Percentiles rank a stretch among this genome's conserved stretches.
Evolutionary conservation across 179 eudicot species (phyloP).

Genomic region (Silene coronaria): DNA sequence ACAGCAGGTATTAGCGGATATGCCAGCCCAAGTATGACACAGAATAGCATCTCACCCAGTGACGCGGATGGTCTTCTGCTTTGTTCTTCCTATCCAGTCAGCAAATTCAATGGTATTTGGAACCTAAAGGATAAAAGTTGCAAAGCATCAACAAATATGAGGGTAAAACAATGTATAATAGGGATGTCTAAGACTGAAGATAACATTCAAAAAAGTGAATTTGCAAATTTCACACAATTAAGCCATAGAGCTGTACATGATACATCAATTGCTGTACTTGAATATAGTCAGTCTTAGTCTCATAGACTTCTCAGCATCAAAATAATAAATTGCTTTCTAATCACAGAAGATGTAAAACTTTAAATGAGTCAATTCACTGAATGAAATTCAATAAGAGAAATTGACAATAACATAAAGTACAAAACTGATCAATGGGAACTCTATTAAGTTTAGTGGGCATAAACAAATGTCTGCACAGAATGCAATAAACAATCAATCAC

Average conservation of each 20-base stretch:
- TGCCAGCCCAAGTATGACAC: conserved; percentile 14
- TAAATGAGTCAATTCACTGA: neutral
- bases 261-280: neutral
- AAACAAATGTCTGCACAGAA: neutral
- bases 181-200: neutral
- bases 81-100: conserved; percentile 98
- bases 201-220: neutral
- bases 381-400: neutral
- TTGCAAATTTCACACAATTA: neutral
- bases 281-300: neutral
- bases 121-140: conserved; percentile 42
- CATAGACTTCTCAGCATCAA: neutral
- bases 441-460: neutral
- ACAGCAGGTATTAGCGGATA: neutral
- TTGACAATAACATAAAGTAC: neutral
- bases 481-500: neutral
- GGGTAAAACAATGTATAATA: neutral
- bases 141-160: conserved; percentile 9
- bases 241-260: neutral
- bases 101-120: conserved; percentile 97
- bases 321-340: neutral
- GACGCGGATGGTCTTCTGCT: conserved; percentile 83
- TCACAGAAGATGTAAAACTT: neutral
- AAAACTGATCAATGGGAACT: conserved; percentile 1
- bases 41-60: conserved; percentile 60